These are phyloP conservation scores for Hyphopichia khmerensis DNA, from an alignment of 1,139 yeast species.

Conservation along the genomic window DNA sequence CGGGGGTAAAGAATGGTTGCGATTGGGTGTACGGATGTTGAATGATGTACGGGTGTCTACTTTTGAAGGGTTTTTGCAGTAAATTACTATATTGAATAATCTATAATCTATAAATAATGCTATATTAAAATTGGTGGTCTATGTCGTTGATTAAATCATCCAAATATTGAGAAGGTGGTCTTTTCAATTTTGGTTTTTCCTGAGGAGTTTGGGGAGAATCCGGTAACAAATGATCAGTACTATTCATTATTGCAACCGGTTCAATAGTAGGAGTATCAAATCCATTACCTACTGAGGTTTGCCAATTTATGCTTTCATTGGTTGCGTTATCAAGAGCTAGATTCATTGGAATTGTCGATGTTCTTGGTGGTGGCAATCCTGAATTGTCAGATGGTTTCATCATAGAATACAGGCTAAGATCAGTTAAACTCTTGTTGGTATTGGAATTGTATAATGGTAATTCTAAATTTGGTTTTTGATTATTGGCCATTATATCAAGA, in stretches of 20 bases:
- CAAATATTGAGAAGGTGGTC: slow-evolving; percentile 34
- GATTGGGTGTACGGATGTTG: background rate
- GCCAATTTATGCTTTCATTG: background rate
- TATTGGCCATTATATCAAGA: slow-evolving; percentile 17
- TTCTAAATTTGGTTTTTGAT: slow-evolving; percentile 13
- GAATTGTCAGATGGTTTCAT: background rate
- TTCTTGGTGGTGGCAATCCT: background rate
- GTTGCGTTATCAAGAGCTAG: background rate
- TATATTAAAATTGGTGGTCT: too few relatives aligned
- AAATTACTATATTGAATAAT: too few relatives aligned
- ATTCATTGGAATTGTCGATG: background rate
- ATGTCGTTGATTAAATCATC: slow-evolving; percentile 23
- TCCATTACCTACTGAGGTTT: slow-evolving; percentile 3
- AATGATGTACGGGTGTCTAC: too few relatives aligned
- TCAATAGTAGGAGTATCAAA: slow-evolving; percentile 1
- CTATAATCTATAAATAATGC: slow-evolving; percentile 3
- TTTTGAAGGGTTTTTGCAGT: too few relatives aligned
- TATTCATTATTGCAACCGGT: background rate
- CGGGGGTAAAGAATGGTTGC: background rate
- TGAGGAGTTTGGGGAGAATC: background rate
- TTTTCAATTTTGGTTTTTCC: slow-evolving; percentile 4
- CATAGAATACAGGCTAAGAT: background rate
- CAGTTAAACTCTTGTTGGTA: slow-evolving; percentile 10
- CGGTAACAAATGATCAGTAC: background rate
- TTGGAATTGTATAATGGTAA: slow-evolving; percentile 20